Evolutionary conservation across 805 yeast genomes (phyloP).

Genomic region (Yamadazyma paraphyllophila): DNA sequence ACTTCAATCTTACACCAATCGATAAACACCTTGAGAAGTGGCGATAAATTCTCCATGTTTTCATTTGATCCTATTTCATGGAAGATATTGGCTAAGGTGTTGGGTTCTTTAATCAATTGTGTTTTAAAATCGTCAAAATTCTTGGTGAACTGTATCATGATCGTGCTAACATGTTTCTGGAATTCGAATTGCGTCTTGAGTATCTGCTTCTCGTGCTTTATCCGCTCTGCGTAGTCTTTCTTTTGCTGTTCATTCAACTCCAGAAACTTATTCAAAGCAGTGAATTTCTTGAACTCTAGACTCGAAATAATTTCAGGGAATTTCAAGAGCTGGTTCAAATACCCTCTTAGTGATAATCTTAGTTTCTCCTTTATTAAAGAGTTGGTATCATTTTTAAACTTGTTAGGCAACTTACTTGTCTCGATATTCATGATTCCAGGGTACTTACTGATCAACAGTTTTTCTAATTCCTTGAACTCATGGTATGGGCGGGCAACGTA

Average conservation of each 20-base stretch:
- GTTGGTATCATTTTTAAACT: conserved; percentile 37
- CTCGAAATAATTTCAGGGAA: conserved; percentile 57
- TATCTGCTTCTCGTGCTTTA: conserved; percentile 56
- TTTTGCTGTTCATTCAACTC: conserved; percentile 42
- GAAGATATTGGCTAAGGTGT: conserved; percentile 62
- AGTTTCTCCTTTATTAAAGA: conserved; percentile 67
- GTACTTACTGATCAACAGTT: conserved; percentile 48
- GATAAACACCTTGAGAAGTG: conserved; percentile 64
- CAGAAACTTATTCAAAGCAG: conserved; percentile 39
- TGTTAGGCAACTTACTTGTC: conserved; percentile 52
- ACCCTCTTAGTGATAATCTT: conserved; percentile 75
- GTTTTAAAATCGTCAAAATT: conserved; percentile 60
- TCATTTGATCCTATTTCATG: conserved; percentile 59
- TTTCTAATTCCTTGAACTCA: conserved; percentile 62
- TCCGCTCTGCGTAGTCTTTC: conserved; percentile 57
- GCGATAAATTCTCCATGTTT: conserved; percentile 57
- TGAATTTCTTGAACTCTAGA: conserved; percentile 51
- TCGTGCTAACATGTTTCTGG: conserved; percentile 62
- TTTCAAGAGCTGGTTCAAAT: conserved; percentile 51
- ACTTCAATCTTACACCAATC: conserved; percentile 82
- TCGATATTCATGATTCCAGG: conserved; percentile 62
- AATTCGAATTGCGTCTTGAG: conserved; percentile 66
- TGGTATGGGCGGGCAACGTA: conserved; percentile 63
- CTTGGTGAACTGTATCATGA: conserved; percentile 52
- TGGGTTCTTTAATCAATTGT: conserved; percentile 46